Base-by-base conservation (phyloP, 306 rosid species). In the Lithocarpus polystachyus region DNA sequence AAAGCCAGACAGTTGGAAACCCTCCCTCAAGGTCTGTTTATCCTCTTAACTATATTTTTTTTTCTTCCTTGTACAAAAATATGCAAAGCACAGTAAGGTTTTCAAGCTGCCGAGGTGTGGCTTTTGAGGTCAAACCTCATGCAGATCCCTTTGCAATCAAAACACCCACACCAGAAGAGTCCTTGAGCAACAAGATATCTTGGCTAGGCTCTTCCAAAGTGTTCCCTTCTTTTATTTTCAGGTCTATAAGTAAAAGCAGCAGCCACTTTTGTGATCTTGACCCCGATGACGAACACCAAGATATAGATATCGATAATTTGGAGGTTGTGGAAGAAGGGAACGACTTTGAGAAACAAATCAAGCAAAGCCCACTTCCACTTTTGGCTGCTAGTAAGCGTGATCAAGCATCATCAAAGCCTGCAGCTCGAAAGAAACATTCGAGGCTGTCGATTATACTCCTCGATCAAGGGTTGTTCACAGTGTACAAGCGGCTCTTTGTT, bases 381-480 rank as follows among this genome's bases (percentile, higher is more conserved):
- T 59, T 48, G 10, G 68, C 64, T 6, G 56, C 61, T 22, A 80
- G 87, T 45, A 80, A 79, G 75, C 76, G 71, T 12, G 80, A 81
- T 5, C 80, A 60, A 18, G 83, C 68, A 12, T 45, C 79, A 53
- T 37, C 45, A 37, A 85, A 67, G 57, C 62, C 83, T 29, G 54
- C 82, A 37, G 45, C 45, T 8, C 55, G 28, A 4, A 81, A 77
- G 56, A 56, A 67, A n/a, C 70, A 74, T 9, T 84, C 88, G 1
- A 84, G 92, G 24, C 82, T 88, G 0, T 82, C 94, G 3, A 68
- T 89, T 45, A 92, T 92, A 55, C 80, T 92, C 45, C 83, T 89
- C 6, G 91, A 87, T 77, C 94, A 89, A 85, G 92, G 92, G 2
- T 35, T 88, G 33, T 82, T 89, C 86, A 92, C 94, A 14, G 86